Evolutionary conservation across 768 basidiomycete species (phyloP).

Genomic region (Albatrellus ellisii): DNA sequence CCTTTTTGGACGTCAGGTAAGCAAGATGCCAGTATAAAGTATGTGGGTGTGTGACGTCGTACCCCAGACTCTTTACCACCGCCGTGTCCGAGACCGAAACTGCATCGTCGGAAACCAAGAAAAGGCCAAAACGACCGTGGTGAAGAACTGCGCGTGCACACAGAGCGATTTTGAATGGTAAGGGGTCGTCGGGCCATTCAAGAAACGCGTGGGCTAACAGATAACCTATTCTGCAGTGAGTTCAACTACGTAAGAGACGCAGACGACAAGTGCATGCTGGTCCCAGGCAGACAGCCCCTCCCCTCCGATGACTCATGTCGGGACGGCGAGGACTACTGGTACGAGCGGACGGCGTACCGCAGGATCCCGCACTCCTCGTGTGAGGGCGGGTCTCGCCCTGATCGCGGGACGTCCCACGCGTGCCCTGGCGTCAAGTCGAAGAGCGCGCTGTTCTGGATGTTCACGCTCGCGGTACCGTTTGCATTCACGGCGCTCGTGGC

Average conservation of each 20-base stretch:
- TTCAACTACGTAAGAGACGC: slow-evolving; percentile 76
- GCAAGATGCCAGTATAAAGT: slow-evolving; percentile 1
- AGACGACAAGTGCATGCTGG: slow-evolving; percentile 64
- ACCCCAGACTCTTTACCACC: slow-evolving; percentile 76
- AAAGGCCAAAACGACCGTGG: slow-evolving; percentile 38
- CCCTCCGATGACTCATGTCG: slow-evolving; percentile 49
- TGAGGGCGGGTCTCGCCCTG: slow-evolving; percentile 64
- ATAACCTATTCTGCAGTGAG: slow-evolving; percentile 42
- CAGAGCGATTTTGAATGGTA: slow-evolving; percentile 89
- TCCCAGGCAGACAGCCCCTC: slow-evolving; percentile 52
- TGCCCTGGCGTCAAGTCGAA: slow-evolving; percentile 78
- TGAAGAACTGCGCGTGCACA: slow-evolving; percentile 63
- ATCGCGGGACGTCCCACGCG: slow-evolving; percentile 56
- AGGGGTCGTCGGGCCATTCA: slow-evolving; percentile 14
- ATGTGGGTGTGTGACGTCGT: neutral
- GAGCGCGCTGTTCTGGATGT: slow-evolving; percentile 74
- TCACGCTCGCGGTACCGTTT: slow-evolving; percentile 65
- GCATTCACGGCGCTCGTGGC: slow-evolving; percentile 61
- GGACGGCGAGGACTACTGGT: slow-evolving; percentile 70
- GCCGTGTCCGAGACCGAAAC: slow-evolving; percentile 63
- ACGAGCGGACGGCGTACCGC: slow-evolving; percentile 84
- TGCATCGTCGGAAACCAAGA: slow-evolving; percentile 72
- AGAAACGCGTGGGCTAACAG: neutral
- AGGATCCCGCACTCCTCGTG: slow-evolving; percentile 86
- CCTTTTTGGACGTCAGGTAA: slow-evolving; percentile 83